phyloP scores from a whole-genome alignment of 345 rosid genomes.

The Garcia nutans region DNA sequence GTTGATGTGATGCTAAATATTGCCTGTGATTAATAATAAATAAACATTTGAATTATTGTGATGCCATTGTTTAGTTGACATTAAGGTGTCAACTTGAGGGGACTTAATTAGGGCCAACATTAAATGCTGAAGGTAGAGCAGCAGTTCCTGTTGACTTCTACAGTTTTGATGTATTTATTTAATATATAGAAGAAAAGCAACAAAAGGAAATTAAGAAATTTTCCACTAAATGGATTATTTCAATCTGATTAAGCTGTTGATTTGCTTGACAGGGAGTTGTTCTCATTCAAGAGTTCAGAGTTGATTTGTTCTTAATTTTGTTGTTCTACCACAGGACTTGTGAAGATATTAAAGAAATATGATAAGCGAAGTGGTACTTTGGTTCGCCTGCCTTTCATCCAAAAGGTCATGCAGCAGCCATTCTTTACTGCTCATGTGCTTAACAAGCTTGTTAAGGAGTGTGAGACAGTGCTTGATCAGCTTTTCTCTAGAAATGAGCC shows the following conservation, averaged over 20 bases:
- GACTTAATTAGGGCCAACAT: background rate
- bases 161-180: background rate
- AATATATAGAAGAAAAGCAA: background rate
- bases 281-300: background rate
- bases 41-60: background rate
- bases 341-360: slow-evolving; percentile 89
- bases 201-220: background rate
- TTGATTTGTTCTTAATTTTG: background rate
- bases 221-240: background rate
- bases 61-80: background rate
- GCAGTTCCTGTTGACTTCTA: background rate
- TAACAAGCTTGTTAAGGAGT: slow-evolving; percentile 76
- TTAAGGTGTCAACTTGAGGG: background rate
- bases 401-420: slow-evolving; percentile 89
- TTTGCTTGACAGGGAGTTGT: background rate
- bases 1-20: background rate
- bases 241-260: background rate
- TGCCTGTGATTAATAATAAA: background rate
- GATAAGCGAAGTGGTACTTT: slow-evolving; percentile 94
- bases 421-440: slow-evolving; percentile 88
- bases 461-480: slow-evolving; percentile 70
- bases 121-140: background rate
- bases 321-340: slow-evolving; percentile 60
- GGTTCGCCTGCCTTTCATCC: slow-evolving; percentile 86
- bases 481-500: slow-evolving; percentile 48